phyloP scores from a whole-genome alignment of 163 green algal species.

The Scenedesmus sp. region DNA sequence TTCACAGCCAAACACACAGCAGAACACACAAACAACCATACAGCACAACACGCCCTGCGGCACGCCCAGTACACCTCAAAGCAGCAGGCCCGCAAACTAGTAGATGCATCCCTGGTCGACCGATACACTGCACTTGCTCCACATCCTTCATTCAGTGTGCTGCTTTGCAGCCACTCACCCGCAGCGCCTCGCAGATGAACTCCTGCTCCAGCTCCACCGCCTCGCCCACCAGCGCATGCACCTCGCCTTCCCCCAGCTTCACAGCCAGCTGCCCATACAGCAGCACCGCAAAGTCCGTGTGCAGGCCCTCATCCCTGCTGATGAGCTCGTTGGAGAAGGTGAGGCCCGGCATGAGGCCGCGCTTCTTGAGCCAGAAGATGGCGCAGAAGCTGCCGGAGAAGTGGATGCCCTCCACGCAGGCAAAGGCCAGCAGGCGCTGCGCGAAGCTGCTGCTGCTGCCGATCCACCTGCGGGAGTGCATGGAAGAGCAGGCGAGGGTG shows the following conservation, averaged over 20 bases:
- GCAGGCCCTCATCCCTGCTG: conserved; percentile 94
- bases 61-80: too few species aligned
- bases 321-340: conserved; percentile 99
- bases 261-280: conserved; percentile 86
- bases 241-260: conserved; percentile 72
- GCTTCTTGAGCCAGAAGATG: conserved; percentile 99
- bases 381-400: conserved; percentile 97
- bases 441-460: conserved; percentile 79
- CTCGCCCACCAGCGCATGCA: conserved; percentile 88
- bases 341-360: conserved; percentile 87
- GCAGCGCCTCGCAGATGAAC: conserved; percentile 90
- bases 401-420: conserved; percentile 97
- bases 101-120: too few species aligned
- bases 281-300: conserved; percentile 93
- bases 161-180: too few species aligned
- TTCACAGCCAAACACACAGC: conserved; percentile 86
- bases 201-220: conserved; percentile 96
- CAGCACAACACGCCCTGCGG: neutral
- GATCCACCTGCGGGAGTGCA: conserved; percentile 34
- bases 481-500: too few species aligned
- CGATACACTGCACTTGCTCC: too few species aligned
- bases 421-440: conserved; percentile 94
- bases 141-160: too few species aligned
- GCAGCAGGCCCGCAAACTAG: too few species aligned
- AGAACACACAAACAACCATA: too few species aligned